Evolutionary conservation across 2,329 filamentous ascomycete species (phyloP).

Genomic region (Drechslerella dactyloides): DNA sequence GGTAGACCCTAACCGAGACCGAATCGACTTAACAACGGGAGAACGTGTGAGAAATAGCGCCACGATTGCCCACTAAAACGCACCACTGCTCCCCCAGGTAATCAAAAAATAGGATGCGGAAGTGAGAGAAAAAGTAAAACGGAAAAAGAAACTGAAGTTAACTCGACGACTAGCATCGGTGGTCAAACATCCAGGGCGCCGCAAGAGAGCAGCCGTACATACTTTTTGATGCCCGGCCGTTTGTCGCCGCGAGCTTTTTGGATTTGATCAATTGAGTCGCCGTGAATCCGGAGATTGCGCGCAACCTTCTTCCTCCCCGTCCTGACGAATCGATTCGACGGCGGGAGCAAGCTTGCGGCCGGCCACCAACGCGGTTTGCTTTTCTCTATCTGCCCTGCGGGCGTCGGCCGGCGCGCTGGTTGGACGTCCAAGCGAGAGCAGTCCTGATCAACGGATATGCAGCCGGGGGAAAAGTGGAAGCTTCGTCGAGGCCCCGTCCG

Average conservation of each 20-base stretch:
- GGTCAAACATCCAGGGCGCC: neutral
- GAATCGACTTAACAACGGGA: conserved; percentile 40
- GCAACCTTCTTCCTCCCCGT: neutral
- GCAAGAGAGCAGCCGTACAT: neutral
- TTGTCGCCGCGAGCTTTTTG: neutral
- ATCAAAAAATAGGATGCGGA: conserved; percentile 9
- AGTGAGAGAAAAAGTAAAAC: conserved; percentile 22
- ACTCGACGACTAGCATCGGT: conserved; percentile 3
- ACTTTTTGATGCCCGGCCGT: neutral
- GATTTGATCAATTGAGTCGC: neutral
- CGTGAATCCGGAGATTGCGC: conserved; percentile 1
- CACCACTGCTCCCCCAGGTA: conserved; percentile 7
- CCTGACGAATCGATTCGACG: neutral
- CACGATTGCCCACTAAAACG: conserved; percentile 35
- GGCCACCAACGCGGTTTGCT: conserved; percentile 39
- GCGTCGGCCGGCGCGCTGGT: conserved; percentile 9
- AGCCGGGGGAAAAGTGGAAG: conserved; percentile 29
- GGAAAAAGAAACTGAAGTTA: no score
- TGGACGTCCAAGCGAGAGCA: conserved; percentile 39
- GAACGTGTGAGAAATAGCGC: conserved; percentile 44
- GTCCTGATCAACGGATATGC: conserved; percentile 40
- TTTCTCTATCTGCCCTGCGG: neutral
- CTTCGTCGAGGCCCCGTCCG: conserved; percentile 36
- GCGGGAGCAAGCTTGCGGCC: neutral
- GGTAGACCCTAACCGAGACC: conserved; percentile 47